Percentiles rank a stretch among this genome's conserved stretches.
Conservation (phyloP, 805 yeast genomes). For the Starmerella vitae region DNA sequence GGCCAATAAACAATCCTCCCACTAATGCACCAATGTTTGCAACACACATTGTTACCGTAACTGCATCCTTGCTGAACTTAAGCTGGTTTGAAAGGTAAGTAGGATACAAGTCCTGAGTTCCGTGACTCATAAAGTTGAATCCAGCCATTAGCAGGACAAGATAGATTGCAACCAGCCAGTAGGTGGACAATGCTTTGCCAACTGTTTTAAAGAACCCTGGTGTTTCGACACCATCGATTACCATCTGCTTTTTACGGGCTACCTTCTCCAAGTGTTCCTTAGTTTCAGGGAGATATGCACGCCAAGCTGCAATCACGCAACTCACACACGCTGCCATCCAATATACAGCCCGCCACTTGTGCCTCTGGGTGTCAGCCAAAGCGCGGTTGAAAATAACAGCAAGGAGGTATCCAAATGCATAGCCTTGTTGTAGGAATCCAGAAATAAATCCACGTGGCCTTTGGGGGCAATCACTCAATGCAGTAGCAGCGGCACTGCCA, state of each 20-base stretch:
- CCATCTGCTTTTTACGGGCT: conserved; percentile 7
- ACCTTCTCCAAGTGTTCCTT: conserved; percentile 34
- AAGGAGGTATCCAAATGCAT: conserved; percentile 54
- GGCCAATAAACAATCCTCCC: conserved; percentile 52
- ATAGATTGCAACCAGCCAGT: conserved; percentile 51
- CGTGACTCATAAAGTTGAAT: conserved; percentile 60
- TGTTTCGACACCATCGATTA: conserved; percentile 13
- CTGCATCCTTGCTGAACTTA: conserved; percentile 32
- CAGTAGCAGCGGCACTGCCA: conserved; percentile 52
- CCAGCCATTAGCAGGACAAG: conserved; percentile 51
- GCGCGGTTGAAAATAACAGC: conserved; percentile 57
- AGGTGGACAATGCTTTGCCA: conserved; percentile 31
- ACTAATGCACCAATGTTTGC: conserved; percentile 54
- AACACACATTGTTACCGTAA: conserved; percentile 48
- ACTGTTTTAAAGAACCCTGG: conserved; percentile 23
- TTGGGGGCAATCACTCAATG: conserved; percentile 51
- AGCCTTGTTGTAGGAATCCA: conserved; percentile 72
- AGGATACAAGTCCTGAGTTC: conserved; percentile 62
- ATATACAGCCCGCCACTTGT: conserved; percentile 57
- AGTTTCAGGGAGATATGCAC: conserved; percentile 48
- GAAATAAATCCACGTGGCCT: conserved; percentile 48
- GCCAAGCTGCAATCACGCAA: conserved; percentile 43
- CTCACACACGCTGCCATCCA: conserved; percentile 68
- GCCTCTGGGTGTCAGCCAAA: conserved; percentile 33
- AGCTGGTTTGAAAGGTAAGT: conserved; percentile 46